These are phyloP conservation scores for Paspalum vaginatum DNA, from an alignment of 176 grass and related monocot species.

Conservation along the genomic window DNA sequence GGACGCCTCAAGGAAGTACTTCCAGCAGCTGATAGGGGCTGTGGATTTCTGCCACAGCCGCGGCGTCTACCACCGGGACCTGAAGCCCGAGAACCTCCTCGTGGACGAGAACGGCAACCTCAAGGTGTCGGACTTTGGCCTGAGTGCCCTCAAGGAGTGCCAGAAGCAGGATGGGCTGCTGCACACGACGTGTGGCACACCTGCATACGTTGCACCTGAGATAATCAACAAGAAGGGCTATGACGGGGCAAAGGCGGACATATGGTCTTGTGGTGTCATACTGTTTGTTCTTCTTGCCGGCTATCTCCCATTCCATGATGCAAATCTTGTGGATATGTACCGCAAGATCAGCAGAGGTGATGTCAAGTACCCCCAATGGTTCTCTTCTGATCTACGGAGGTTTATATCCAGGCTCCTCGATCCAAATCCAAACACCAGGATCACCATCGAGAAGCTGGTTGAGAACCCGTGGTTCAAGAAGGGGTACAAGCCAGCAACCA, in stretches of 20 bases:
- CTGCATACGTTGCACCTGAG: slow-evolving; percentile 85
- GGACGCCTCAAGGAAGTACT: slow-evolving; percentile 65
- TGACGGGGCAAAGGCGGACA: slow-evolving; percentile 89
- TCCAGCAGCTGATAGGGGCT: slow-evolving; percentile 74
- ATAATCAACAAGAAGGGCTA: slow-evolving; percentile 87
- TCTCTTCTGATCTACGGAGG: slow-evolving; percentile 54
- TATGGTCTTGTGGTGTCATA: slow-evolving; percentile 93
- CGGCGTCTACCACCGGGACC: slow-evolving; percentile 87
- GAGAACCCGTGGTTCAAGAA: slow-evolving; percentile 81
- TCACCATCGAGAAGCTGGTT: slow-evolving; percentile 69
- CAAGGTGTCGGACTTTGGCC: slow-evolving; percentile 83
- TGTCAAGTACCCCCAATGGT: slow-evolving; percentile 76
- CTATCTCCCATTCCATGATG: slow-evolving; percentile 82
- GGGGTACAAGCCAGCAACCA: slow-evolving; percentile 64
- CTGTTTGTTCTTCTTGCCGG: slow-evolving; percentile 80
- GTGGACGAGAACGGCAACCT: slow-evolving; percentile 84
- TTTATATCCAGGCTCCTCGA: slow-evolving; percentile 75
- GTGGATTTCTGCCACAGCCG: slow-evolving; percentile 92
- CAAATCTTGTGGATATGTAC: slow-evolving; percentile 95
- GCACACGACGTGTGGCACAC: slow-evolving; percentile 82
- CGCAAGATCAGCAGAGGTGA: slow-evolving; percentile 75
- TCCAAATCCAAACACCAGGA: slow-evolving; percentile 67
- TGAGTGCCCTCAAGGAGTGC: slow-evolving; percentile 71
- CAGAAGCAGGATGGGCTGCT: slow-evolving; percentile 75
- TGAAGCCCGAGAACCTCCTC: slow-evolving; percentile 91